A percentile compares a stretch with the other conserved stretches of the same genome.
Conservation (phyloP, 148 eudicot genomes). For the Fallopia convolvulus region DNA sequence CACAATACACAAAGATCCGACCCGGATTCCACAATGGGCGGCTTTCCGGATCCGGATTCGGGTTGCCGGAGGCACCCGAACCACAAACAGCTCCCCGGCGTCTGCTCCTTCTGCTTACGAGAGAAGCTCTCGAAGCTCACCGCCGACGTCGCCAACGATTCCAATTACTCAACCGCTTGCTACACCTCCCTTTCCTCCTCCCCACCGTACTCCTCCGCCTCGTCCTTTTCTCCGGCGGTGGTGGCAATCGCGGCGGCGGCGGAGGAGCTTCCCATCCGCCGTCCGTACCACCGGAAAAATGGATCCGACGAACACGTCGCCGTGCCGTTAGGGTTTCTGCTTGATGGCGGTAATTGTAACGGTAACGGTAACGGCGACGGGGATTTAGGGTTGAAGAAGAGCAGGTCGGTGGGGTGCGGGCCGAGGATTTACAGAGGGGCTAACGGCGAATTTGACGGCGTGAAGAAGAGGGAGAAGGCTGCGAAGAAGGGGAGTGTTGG, state of each 20-base stretch:
- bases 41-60: conserved; percentile 26
- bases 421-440: conserved; percentile 18
- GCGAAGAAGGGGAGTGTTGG: conserved; percentile 4
- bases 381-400: conserved; percentile 28
- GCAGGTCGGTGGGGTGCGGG: conserved; percentile 37
- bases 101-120: conserved; percentile 29
- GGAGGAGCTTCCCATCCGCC: no score
- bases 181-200: conserved; percentile 21
- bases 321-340: conserved; percentile 24
- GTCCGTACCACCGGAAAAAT: background rate
- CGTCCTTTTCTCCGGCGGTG: background rate
- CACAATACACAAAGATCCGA: background rate
- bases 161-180: conserved; percentile 11
- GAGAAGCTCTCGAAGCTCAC: conserved; percentile 22
- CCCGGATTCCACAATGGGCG: background rate
- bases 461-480: conserved; percentile 1
- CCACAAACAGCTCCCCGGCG: conserved; percentile 30
- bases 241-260: conserved; percentile 17
- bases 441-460: background rate
- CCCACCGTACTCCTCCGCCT: conserved; percentile 20
- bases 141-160: conserved; percentile 5
- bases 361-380: conserved; percentile 2
- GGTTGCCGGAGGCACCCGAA: conserved; percentile 29
- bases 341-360: conserved; percentile 11
- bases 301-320: conserved; percentile 26